phyloP scores from a whole-genome alignment of 2,329 filamentous ascomycete species.

The Colletotrichum nymphaeae region DNA sequence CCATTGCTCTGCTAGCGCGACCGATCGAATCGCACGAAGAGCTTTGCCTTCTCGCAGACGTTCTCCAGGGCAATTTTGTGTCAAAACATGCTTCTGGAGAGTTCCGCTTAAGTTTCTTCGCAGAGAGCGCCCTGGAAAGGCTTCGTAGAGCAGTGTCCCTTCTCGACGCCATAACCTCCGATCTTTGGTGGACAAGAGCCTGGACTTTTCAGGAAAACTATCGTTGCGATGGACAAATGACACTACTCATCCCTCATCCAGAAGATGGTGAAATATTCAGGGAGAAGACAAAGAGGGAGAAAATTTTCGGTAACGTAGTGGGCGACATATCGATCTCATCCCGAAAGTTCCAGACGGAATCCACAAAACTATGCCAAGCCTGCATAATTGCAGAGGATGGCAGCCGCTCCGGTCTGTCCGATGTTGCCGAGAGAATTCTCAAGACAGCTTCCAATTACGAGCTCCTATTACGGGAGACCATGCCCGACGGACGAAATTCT shows the following conservation, averaged over 20 bases:
- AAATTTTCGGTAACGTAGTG: background rate
- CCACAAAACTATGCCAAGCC: background rate
- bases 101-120: background rate
- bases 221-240: background rate
- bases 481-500: background rate
- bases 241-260: background rate
- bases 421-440: background rate
- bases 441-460: background rate
- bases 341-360: background rate
- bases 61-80: background rate
- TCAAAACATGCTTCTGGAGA: background rate
- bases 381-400: background rate
- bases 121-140: background rate
- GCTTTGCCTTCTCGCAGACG: background rate
- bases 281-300: background rate
- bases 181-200: constrained; percentile 5
- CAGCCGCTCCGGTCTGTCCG: background rate
- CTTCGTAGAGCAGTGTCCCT: background rate
- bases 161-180: background rate
- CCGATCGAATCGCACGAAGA: background rate
- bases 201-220: constrained; percentile 8
- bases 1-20: background rate
- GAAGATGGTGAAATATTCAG: background rate
- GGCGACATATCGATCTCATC: background rate
- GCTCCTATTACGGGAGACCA: background rate